Percentiles rank a stretch among this genome's conserved stretches.
These are phyloP conservation scores for Trichaptum fuscoviolaceum DNA, from an alignment of 768 basidiomycete species.

Conservation along the genomic window DNA sequence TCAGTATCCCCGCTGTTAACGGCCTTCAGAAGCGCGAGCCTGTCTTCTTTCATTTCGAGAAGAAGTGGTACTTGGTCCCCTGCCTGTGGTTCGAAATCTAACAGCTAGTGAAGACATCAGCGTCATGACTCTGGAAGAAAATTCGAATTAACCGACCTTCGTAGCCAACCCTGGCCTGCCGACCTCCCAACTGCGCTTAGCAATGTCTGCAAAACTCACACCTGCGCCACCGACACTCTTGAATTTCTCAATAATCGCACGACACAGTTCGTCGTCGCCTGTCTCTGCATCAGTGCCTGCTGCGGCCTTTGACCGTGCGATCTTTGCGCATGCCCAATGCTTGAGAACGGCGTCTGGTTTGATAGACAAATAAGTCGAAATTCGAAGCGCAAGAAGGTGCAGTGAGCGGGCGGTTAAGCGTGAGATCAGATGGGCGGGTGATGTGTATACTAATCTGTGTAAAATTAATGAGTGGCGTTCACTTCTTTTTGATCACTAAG, in stretches of 20 bases:
- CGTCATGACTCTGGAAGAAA: not conserved
- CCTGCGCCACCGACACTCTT: slow-evolving; percentile 69
- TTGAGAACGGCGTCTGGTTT: slow-evolving; percentile 84
- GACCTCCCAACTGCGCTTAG: slow-evolving; percentile 87
- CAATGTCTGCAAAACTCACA: slow-evolving; percentile 94
- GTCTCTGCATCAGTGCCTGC: slow-evolving; percentile 42
- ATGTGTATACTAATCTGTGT: slow-evolving; percentile 72
- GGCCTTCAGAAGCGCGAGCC: slow-evolving; percentile 79
- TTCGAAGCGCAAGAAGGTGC: slow-evolving; percentile 87
- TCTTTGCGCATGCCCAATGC: slow-evolving; percentile 96
- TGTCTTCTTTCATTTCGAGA: slow-evolving; percentile 91
- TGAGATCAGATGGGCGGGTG: slow-evolving; percentile 74
- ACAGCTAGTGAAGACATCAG: slow-evolving; percentile 42
- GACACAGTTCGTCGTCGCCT: slow-evolving; percentile 76
- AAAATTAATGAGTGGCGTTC: slow-evolving; percentile 7
- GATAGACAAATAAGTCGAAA: slow-evolving; percentile 78
- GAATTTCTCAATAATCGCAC: slow-evolving; percentile 85
- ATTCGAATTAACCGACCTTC: slow-evolving; percentile 43
- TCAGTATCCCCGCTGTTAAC: slow-evolving; percentile 95
- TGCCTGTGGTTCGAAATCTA: slow-evolving; percentile 86
- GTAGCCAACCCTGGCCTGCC: slow-evolving; percentile 79
- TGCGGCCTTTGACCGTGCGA: slow-evolving; percentile 62
- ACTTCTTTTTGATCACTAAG: not conserved
- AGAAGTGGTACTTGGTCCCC: slow-evolving; percentile 94
- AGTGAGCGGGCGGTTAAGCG: slow-evolving; percentile 83